phyloP scores from a whole-genome alignment of 129 eudicot species.

The Oenanthe sinensis region DNA sequence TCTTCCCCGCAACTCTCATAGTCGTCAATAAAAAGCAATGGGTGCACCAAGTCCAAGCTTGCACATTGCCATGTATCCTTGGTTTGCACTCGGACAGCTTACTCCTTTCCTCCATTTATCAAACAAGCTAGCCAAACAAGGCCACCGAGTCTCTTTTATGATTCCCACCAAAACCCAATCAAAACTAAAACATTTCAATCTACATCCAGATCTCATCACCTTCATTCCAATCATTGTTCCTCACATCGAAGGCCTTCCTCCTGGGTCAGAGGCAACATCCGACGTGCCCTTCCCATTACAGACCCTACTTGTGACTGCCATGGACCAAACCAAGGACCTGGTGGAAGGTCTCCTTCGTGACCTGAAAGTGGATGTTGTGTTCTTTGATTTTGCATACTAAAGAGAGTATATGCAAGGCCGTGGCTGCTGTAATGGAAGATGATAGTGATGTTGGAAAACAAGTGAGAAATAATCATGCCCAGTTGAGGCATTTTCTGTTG shows the following conservation, averaged over 20 bases:
- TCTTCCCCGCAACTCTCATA: neutral
- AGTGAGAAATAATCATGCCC: constrained; percentile 8
- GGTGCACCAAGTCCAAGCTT: neutral
- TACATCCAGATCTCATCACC: constrained; percentile 12
- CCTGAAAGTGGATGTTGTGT: constrained; percentile 3
- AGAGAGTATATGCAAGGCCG: constrained; percentile 7
- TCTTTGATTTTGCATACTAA: constrained; percentile 1
- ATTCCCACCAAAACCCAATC: constrained; percentile 1
- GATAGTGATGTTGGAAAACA: constrained; percentile 9
- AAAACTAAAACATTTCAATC: constrained; percentile 5
- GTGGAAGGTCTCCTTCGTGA: neutral
- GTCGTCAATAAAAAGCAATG: neutral
- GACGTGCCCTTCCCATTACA: neutral
- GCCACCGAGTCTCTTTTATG: constrained; percentile 4
- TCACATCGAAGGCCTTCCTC: constrained; percentile 4
- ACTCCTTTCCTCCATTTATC: constrained; percentile 13
- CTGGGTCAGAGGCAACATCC: constrained; percentile 9
- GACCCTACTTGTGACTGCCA: neutral
- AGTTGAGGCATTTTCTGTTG: constrained; percentile 13
- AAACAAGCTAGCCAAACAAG: constrained; percentile 2
- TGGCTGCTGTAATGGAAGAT: constrained; percentile 1
- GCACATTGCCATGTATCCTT: constrained; percentile 13
- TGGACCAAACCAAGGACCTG: neutral
- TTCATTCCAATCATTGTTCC: constrained; percentile 8
- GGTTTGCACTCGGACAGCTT: constrained; percentile 12